Base-by-base conservation (phyloP, 805 yeast species). In the Lachancea fermentati region DNA sequence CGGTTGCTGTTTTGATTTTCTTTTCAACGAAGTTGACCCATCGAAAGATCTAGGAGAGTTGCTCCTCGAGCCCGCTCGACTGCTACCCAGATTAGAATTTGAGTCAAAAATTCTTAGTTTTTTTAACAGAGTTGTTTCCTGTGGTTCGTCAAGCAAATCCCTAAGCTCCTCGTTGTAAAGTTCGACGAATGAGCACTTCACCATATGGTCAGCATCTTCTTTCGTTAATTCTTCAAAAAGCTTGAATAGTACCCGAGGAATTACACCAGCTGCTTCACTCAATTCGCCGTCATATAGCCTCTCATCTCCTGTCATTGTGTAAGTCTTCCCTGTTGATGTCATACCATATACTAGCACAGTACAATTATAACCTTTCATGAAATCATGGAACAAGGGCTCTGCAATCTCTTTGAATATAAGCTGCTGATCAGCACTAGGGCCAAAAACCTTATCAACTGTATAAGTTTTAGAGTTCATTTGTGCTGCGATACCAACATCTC, bases 311-410 rank as follows among this genome's bases (percentile, higher is more conserved):
- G 84, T 77, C 93, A 79, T 78, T 9, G 85, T 70, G 55, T 78
- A 79, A 0, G 96, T 86, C 53, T 86, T 87, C 18, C 95, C 95
- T 0, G 95, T 84, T 1, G 95, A 93, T 0, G 95, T 87, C 72
- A 86, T 94, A 4, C 96, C 96, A 62, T 88, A 88, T 0, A 93
- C 95, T 49, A 87, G 69, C 19, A 86, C 72, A 0, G 95, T 83
- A 49, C 88, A 86, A 56, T 85, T 86, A 56, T 80, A 83, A 15
- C 91, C 94, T 38, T 71, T 65, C 42, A 87, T 63, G 44, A 87
- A 73, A 46, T 89, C 95, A 18, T 72, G 69, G 36, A 81, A 70
- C 39, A 79, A 60, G 9, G 80, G 80, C 24, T 72, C 64, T 0
- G 89, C 94, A 14, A 81, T 81, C 18, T 75, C 75, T 16, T 79